Conservation (phyloP, 495 filamentous ascomycete genomes). For the Aspergillus leporis region DNA sequence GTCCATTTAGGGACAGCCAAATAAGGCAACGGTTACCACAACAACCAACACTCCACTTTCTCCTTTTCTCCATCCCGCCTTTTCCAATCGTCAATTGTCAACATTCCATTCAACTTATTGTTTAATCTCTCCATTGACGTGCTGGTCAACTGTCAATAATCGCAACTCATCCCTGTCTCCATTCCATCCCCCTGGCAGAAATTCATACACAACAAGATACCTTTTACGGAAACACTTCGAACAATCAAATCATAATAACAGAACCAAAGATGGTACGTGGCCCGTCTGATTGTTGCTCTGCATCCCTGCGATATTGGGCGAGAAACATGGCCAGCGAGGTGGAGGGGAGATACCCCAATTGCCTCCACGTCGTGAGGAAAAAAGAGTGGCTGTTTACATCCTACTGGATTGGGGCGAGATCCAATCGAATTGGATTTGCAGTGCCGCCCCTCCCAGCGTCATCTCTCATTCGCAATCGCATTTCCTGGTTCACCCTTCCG, state of each 20-base stretch:
- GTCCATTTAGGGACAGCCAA: not conserved
- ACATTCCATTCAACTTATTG: constrained; percentile 1
- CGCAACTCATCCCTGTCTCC: constrained; percentile 5
- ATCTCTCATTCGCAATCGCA: not conserved
- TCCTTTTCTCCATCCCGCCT: constrained; percentile 10
- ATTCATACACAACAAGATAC: not conserved
- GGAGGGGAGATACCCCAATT: not conserved
- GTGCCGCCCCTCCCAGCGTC: not conserved
- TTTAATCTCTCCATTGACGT: not conserved
- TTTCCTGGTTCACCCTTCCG: constrained; percentile 7
- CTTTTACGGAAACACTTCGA: not conserved
- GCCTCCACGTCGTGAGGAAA: not conserved
- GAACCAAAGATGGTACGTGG: constrained; percentile 2
- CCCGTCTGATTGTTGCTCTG: not conserved
- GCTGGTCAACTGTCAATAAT: not conserved
- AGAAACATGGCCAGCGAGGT: not conserved
- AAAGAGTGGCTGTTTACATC: not conserved
- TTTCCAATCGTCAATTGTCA: not conserved
- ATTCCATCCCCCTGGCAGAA: constrained; percentile 3
- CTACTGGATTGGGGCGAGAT: not conserved
- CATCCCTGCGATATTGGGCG: not conserved
- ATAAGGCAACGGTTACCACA: constrained; percentile 19
- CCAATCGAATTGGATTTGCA: constrained; percentile 1
- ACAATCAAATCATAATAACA: not conserved
- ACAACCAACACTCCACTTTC: constrained; percentile 21